Conservation (phyloP, 345 rosid genomes). For the Combretum micranthum region DNA sequence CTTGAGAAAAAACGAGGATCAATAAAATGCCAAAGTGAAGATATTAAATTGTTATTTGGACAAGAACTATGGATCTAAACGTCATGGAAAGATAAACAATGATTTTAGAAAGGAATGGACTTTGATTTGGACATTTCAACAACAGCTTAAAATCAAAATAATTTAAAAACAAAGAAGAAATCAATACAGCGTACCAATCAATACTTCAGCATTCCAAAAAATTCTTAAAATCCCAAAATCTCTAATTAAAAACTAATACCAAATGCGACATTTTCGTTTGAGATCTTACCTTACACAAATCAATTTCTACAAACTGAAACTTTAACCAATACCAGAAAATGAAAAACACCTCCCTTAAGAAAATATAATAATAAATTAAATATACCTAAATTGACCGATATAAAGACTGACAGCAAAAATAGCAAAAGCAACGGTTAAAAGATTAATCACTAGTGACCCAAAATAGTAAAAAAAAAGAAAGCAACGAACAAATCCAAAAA, state of each 20-base stretch:
- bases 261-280: constrained; percentile 35
- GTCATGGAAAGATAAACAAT: constrained; percentile 2
- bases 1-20: too few species aligned
- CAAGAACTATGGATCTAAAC: constrained; percentile 9
- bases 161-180: neutral
- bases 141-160: constrained; percentile 13
- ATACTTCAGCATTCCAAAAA: constrained; percentile 7
- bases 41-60: too few species aligned
- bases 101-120: neutral
- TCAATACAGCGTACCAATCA: neutral
- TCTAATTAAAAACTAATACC: neutral
- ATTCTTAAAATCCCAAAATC: constrained; percentile 3
- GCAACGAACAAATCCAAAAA: neutral
- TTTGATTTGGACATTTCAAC: constrained; percentile 33
- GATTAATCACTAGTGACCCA: constrained; percentile 13
- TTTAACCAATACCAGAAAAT: neutral
- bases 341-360: neutral
- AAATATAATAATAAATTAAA: constrained; percentile 2
- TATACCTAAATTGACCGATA: constrained; percentile 2
- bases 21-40: too few species aligned
- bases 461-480: neutral
- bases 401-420: constrained; percentile 7
- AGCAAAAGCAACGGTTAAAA: neutral
- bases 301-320: constrained; percentile 3
- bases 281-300: constrained; percentile 33